Evolutionary conservation across 2,329 filamentous ascomycete genomes (phyloP).

Genomic region (Talaromyces sp.): DNA sequence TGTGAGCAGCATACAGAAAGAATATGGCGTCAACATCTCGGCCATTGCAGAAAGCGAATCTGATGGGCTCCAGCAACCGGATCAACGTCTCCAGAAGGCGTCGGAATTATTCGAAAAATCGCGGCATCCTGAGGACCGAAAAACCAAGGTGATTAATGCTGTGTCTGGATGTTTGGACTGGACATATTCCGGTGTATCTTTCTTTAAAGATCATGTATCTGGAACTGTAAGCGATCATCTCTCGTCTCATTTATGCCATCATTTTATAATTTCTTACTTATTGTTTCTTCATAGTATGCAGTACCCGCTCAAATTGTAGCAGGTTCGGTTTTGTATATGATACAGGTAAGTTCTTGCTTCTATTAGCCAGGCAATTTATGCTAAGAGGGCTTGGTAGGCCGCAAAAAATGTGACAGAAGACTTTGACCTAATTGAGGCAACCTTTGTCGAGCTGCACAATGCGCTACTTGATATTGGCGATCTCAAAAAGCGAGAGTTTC

Average conservation of each 20-base stretch:
- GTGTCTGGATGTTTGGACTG: constrained; percentile 10
- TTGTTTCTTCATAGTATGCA: background rate
- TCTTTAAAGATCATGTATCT: constrained; percentile 3
- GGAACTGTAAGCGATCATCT: constrained; percentile 2
- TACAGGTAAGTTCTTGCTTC: background rate
- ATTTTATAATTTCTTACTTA: background rate
- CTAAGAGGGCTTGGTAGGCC: background rate
- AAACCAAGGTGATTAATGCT: constrained; percentile 6
- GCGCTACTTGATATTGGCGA: constrained; percentile 3
- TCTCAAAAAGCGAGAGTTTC: constrained; percentile 4
- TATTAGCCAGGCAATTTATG: background rate
- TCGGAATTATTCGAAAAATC: constrained; percentile 1
- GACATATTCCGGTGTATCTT: constrained; percentile 4
- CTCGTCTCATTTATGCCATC: no score
- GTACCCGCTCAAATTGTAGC: background rate
- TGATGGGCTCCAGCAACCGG: background rate
- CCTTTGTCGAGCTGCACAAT: constrained; percentile 4
- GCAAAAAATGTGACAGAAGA: constrained; percentile 6
- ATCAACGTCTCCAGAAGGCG: constrained; percentile 4
- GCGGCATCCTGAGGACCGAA: constrained; percentile 1
- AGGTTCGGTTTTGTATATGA: background rate
- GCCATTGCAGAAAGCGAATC: background rate
- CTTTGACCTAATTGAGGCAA: constrained; percentile 1
- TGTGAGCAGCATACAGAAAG: background rate
- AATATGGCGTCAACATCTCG: background rate